These are phyloP conservation scores for Urtica urens DNA, from an alignment of 306 rosid genomes.

Conservation along the genomic window DNA sequence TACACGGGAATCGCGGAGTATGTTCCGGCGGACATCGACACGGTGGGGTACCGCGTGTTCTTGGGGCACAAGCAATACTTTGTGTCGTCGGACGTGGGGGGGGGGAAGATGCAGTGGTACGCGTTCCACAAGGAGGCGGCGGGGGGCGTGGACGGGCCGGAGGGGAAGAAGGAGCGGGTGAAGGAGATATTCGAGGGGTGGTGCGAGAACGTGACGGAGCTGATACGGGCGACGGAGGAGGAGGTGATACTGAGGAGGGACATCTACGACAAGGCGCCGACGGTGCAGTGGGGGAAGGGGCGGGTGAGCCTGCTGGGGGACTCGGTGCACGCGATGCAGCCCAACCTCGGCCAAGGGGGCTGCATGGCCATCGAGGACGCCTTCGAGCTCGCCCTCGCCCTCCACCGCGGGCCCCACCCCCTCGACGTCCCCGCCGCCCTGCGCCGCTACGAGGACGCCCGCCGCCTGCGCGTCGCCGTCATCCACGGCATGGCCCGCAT, in stretches of 20 bases:
- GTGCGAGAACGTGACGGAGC: constrained; percentile 86
- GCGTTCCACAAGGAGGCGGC: constrained; percentile 77
- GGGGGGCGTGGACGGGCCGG: constrained; percentile 60
- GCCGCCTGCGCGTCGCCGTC: constrained; percentile 67
- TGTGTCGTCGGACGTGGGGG: constrained; percentile 93
- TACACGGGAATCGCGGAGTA: constrained; percentile 94
- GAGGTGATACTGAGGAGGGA: constrained; percentile 84
- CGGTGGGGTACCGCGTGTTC: constrained; percentile 99
- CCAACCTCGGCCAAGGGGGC: constrained; percentile 98
- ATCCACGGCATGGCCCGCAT: constrained; percentile 97
- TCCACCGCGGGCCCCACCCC: no score
- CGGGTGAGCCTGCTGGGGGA: constrained; percentile 90
- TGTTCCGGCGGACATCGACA: constrained; percentile 80
- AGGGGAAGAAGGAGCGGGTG: constrained; percentile 78
- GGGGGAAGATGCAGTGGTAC: constrained; percentile 99
- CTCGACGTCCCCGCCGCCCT: no score
- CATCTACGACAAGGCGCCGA: constrained; percentile 71
- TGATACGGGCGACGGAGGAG: constrained; percentile 71
- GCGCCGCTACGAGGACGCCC: constrained; percentile 60
- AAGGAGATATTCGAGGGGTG: constrained; percentile 72
- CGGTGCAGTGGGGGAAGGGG: constrained; percentile 86
- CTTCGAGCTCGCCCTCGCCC: no score
- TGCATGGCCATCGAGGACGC: constrained; percentile 99
- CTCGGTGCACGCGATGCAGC: constrained; percentile 99
- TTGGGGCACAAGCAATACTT: constrained; percentile 98